These are phyloP conservation scores for Vachellia pachyceras DNA, from an alignment of 306 rosid species.

Conservation along the genomic window DNA sequence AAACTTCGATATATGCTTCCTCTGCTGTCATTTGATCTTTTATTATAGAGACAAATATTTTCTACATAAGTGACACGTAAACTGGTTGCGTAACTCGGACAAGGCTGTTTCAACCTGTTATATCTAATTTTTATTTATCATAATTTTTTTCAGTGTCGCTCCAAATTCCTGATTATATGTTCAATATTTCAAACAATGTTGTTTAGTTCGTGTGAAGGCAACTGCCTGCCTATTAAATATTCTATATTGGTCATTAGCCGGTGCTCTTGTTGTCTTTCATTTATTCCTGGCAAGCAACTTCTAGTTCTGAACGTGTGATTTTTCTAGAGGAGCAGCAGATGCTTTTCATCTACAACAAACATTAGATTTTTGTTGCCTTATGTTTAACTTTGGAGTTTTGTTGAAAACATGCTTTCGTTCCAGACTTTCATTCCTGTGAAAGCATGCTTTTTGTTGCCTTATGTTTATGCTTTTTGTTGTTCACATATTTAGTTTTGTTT, in stretches of 20 bases:
- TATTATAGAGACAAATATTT: slow-evolving; percentile 15
- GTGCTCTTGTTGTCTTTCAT: slow-evolving; percentile 24
- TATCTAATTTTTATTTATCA: background rate
- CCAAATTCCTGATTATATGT: slow-evolving; percentile 18
- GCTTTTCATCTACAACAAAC: slow-evolving; percentile 23
- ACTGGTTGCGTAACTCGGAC: slow-evolving; percentile 23
- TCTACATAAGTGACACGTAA: slow-evolving; percentile 1
- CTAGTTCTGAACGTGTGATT: slow-evolving; percentile 33
- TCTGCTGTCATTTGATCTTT: slow-evolving; percentile 1
- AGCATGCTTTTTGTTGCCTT: too few relatives aligned
- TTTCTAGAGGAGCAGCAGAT: slow-evolving; percentile 33
- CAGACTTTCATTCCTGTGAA: too few relatives aligned
- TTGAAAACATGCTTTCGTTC: too few relatives aligned
- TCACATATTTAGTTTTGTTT: too few relatives aligned
- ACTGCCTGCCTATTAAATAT: slow-evolving; percentile 3
- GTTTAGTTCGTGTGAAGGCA: background rate
- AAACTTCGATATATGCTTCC: slow-evolving; percentile 32
- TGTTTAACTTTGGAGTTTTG: too few relatives aligned
- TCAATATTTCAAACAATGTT: slow-evolving; percentile 7
- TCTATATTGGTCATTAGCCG: slow-evolving; percentile 30
- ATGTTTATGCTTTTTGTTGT: too few relatives aligned
- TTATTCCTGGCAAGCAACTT: slow-evolving; percentile 33
- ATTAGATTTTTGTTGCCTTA: too few relatives aligned
- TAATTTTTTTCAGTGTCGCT: background rate
- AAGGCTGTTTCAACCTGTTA: background rate